Percentiles rank a stretch among this genome's conserved stretches.
Conservation (phyloP, 2,329 filamentous ascomycete genomes). For the Alternaria rosae region DNA sequence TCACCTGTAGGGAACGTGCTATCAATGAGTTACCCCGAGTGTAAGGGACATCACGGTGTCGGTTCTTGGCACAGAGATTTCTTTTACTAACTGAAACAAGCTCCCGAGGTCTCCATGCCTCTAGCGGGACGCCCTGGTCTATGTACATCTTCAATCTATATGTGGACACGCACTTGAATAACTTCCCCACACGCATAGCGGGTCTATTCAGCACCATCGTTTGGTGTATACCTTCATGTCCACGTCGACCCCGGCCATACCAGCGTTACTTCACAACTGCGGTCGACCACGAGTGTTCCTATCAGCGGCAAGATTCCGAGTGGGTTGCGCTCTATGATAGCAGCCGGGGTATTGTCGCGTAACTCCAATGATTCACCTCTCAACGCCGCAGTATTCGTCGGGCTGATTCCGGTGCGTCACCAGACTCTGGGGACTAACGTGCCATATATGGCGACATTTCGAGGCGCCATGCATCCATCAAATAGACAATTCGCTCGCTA, state of each 20-base stretch:
- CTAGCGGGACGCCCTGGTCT: constrained; percentile 17
- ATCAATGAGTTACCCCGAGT: constrained; percentile 1
- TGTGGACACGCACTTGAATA: constrained; percentile 3
- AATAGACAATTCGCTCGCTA: constrained; percentile 16
- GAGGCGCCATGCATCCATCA: constrained; percentile 29
- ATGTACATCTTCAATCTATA: constrained; percentile 1
- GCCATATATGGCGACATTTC: constrained; percentile 38
- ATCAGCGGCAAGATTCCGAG: neutral
- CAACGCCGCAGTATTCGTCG: constrained; percentile 26
- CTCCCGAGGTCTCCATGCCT: constrained; percentile 15
- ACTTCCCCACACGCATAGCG: constrained; percentile 9
- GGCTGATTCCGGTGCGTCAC: constrained; percentile 34
- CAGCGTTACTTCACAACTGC: neutral
- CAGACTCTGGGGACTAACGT: constrained; percentile 30
- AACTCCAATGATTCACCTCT: constrained; percentile 29
- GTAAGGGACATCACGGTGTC: constrained; percentile 18
- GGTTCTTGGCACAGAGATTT: constrained; percentile 28
- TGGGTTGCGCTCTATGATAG: constrained; percentile 6
- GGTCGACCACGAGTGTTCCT: neutral
- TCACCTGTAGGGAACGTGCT: constrained; percentile 14
- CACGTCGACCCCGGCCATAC: neutral
- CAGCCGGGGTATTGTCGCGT: constrained; percentile 29
- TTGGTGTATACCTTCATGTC: constrained; percentile 3
- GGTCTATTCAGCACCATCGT: neutral
- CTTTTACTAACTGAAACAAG: constrained; percentile 33